phyloP scores from a whole-genome alignment of 2,329 filamentous ascomycete genomes.

The Alternaria burnsii region DNA sequence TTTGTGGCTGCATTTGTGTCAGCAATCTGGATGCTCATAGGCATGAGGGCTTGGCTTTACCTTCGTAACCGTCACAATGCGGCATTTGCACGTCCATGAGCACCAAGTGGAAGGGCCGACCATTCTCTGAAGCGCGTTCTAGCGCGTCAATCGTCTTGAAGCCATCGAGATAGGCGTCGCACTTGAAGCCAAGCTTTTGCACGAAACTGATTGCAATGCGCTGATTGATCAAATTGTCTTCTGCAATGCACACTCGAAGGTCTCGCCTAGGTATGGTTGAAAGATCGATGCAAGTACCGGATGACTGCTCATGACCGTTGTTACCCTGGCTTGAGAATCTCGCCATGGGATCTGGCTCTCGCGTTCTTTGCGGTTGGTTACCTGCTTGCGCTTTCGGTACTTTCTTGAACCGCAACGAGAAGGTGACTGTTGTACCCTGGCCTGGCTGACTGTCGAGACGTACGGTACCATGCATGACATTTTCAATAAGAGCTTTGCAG shows the following conservation, averaged over 20 bases:
- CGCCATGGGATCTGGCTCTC: slow-evolving; percentile 63
- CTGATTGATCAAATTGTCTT: slow-evolving; percentile 95
- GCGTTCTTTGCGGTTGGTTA: slow-evolving; percentile 35
- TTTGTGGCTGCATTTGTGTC: slow-evolving; percentile 69
- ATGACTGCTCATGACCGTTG: slow-evolving; percentile 52
- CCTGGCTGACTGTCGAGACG: slow-evolving; percentile 80
- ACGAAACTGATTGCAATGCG: slow-evolving; percentile 94
- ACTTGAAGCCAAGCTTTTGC: slow-evolving; percentile 82
- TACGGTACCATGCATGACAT: slow-evolving; percentile 87
- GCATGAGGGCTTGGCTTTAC: slow-evolving; percentile 18
- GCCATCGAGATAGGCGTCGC: slow-evolving; percentile 90
- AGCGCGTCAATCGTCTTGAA: slow-evolving; percentile 86
- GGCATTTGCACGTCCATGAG: slow-evolving; percentile 99
- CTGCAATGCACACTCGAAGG: slow-evolving; percentile 88
- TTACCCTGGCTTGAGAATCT: slow-evolving; percentile 63
- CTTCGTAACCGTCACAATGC: slow-evolving; percentile 86
- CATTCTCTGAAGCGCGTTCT: slow-evolving; percentile 74
- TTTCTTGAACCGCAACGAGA: slow-evolving; percentile 87
- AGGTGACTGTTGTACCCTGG: slow-evolving; percentile 75
- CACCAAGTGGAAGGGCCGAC: slow-evolving; percentile 84
- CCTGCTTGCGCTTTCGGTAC: slow-evolving; percentile 70
- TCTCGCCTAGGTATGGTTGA: slow-evolving; percentile 77
- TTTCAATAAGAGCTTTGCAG: slow-evolving; percentile 92
- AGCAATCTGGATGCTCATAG: slow-evolving; percentile 10
- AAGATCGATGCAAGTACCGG: slow-evolving; percentile 57